Evolutionary conservation across 257 asterid species (phyloP), one percentile per base, ranked within the genome.

Genomic region (Striga asiatica): DNA sequence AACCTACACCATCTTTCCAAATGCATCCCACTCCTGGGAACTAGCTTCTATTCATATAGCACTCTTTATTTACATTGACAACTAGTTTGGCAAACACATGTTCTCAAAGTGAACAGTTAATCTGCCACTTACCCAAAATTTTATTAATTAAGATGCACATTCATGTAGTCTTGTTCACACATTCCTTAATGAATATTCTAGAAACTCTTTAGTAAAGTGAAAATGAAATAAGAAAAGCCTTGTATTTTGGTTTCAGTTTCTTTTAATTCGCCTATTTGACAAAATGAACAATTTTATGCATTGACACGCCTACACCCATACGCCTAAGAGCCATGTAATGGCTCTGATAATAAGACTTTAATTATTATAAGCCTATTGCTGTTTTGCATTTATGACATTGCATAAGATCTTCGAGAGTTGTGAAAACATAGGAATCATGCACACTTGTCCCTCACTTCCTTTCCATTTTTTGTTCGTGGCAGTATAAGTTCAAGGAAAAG

Each of bases 401-500:
- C 61, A 32, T 47, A 57, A 61, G 7, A 58, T 49, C 51, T 49
- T 27, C 34, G 35, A 41, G 37, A 35, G 22, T 16, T 55, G 37
- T 61, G 18, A 42, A 38, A 52, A 28, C 25, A 42, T 38, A 39
- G 50, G 19, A 35, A 42, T 39, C 49, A 50, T 47, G 20, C 34
- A 32, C 50, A 51, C 38, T 37, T 42, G 50, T 21, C 18, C 45
- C 8, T 28, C 57, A n/a, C 13, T 17, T 21, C 7, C 11, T 19
- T 56, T 60, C 42, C 58, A 11, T 56, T 43, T 56, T 43, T 66
- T 58, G 34, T 34, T 25, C 61, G 49, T 70, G 39, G 52, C 85
- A 89, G 97, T 88, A 92, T 70, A 88, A 78, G 72, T 78, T 74
- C 64, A 76, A 76, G 77, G 92, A 79, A 61, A 82, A 73, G 79